Evolutionary conservation across 177 flowering plant species (phyloP).

Genomic region (Vitis hybrid): DNA sequence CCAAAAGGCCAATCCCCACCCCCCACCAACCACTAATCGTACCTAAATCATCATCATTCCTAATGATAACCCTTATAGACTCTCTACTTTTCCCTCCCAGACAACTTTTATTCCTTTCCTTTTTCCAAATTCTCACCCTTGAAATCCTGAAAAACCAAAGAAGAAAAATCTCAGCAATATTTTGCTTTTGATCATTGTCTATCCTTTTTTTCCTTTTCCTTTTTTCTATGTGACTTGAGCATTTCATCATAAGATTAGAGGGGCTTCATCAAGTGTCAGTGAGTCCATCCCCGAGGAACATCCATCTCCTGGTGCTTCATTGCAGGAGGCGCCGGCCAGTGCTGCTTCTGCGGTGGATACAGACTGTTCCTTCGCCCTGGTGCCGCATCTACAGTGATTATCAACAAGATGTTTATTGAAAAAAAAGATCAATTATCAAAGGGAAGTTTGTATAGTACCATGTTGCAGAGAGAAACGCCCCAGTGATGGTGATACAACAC

Average conservation of each 20-base stretch:
- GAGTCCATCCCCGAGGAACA: conserved; percentile 36
- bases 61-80: too few relatives aligned
- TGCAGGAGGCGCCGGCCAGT: conserved; percentile 5
- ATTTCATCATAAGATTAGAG: not conserved
- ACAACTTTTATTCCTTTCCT: not conserved
- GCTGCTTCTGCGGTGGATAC: conserved; percentile 10
- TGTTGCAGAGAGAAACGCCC: conserved; percentile 3
- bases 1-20: too few relatives aligned
- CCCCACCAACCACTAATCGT: too few relatives aligned
- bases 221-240: not conserved
- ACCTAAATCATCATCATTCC: too few relatives aligned
- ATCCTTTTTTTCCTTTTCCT: not conserved
- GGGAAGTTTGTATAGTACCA: conserved; percentile 6
- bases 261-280: conserved; percentile 10
- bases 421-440: not conserved
- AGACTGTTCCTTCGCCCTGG: not conserved
- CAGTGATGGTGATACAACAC: conserved; percentile 8
- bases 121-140: too few relatives aligned
- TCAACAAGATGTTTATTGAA: not conserved
- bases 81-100: too few relatives aligned
- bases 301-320: conserved; percentile 15
- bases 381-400: conserved; percentile 9
- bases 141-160: too few relatives aligned
- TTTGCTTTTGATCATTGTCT: not conserved
- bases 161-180: not conserved